Percentiles rank a stretch among this genome's conserved stretches.
phyloP scores from a whole-genome alignment of 257 asterid species.

The Craterostigma plantagineum region DNA sequence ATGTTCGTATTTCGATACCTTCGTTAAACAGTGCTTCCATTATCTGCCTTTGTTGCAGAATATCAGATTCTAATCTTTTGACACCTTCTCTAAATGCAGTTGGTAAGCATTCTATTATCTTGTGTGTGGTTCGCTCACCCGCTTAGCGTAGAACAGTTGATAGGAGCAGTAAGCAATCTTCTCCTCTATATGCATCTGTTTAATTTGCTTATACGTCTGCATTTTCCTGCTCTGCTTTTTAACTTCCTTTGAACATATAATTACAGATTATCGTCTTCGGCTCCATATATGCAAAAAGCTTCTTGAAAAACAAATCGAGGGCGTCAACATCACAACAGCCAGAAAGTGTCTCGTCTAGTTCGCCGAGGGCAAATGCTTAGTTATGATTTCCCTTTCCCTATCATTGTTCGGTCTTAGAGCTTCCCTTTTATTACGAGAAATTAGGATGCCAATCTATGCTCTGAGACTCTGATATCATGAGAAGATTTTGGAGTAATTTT shows the following conservation, averaged over 20 bases:
- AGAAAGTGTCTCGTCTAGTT: constrained; percentile 26
- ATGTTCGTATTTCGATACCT: too few species aligned
- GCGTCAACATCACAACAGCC: constrained; percentile 20
- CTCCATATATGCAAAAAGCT: constrained; percentile 63
- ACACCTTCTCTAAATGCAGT: constrained; percentile 21
- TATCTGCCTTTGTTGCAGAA: too few species aligned
- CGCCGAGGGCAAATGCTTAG: constrained; percentile 26
- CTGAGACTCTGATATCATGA: too few species aligned
- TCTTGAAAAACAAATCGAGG: constrained; percentile 28
- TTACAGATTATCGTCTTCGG: constrained; percentile 81
- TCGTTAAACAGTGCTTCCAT: too few species aligned
- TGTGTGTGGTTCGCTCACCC: constrained; percentile 93
- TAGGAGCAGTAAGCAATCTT: constrained; percentile 71
- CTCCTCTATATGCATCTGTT: neutral
- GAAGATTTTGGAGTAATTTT: too few species aligned
- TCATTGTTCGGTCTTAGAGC: too few species aligned
- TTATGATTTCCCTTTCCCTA: too few species aligned
- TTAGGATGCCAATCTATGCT: too few species aligned
- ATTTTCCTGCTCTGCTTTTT: constrained; percentile 1
- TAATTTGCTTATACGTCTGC: neutral
- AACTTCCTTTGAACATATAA: constrained; percentile 7
- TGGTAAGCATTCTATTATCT: constrained; percentile 83
- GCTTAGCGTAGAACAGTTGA: constrained; percentile 65
- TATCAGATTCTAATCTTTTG: constrained; percentile 2
- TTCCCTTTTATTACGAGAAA: too few species aligned